Percentiles rank a stretch among this genome's conserved stretches.
These are phyloP conservation scores for Pochonia chlamydosporia DNA, from an alignment of 2,329 filamentous ascomycete genomes.

Conservation along the genomic window DNA sequence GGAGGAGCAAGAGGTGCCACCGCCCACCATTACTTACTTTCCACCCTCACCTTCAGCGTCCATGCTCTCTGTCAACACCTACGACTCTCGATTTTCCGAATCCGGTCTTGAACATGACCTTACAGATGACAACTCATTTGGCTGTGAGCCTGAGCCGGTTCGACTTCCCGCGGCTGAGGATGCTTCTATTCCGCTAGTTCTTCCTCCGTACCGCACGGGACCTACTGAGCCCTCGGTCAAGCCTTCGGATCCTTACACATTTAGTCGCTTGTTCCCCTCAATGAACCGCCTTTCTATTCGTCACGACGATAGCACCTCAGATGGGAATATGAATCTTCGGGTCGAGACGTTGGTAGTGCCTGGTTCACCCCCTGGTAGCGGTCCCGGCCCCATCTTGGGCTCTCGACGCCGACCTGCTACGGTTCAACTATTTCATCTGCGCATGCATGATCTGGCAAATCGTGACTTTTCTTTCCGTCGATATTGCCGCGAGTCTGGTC, in stretches of 20 bases:
- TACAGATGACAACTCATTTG: slow-evolving; percentile 14
- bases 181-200: slow-evolving; percentile 2
- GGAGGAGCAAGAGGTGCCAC: background rate
- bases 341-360: slow-evolving; percentile 68
- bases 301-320: slow-evolving; percentile 83
- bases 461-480: slow-evolving; percentile 86
- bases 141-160: background rate
- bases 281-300: slow-evolving; percentile 73
- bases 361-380: slow-evolving; percentile 48
- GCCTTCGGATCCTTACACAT: slow-evolving; percentile 74
- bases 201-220: slow-evolving; percentile 1
- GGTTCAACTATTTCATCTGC: slow-evolving; percentile 79
- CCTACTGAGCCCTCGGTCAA: background rate
- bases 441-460: slow-evolving; percentile 84
- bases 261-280: slow-evolving; percentile 81
- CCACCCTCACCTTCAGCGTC: slow-evolving; percentile 16
- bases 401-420: slow-evolving; percentile 35
- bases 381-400: slow-evolving; percentile 2
- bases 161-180: slow-evolving; percentile 1
- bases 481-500: slow-evolving; percentile 87
- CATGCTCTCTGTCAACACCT: slow-evolving; percentile 66
- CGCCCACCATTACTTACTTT: slow-evolving; percentile 7
- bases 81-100: slow-evolving; percentile 61
- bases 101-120: slow-evolving; percentile 22
- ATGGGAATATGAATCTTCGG: slow-evolving; percentile 95